A percentile compares a stretch with the other conserved stretches of the same genome.
These are phyloP conservation scores for Macrolepiota fuliginosa DNA, from an alignment of 768 basidiomycete species.

Conservation along the genomic window DNA sequence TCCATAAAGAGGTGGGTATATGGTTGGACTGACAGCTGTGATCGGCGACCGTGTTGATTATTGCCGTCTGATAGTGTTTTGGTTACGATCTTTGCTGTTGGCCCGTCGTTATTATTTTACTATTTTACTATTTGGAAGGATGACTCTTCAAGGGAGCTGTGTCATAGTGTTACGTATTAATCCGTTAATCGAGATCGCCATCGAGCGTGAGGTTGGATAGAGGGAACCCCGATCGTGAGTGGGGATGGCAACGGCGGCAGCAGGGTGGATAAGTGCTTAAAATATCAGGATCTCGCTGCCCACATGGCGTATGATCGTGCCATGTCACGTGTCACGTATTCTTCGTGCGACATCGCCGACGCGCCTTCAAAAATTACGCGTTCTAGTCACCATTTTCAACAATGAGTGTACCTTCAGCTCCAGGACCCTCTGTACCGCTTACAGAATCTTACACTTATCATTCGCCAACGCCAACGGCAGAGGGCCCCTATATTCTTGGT, in stretches of 20 bases:
- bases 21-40: not conserved
- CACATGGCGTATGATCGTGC: too few species aligned
- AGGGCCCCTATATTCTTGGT: constrained; percentile 88
- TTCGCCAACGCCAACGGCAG: constrained; percentile 63
- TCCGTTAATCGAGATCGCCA: not conserved
- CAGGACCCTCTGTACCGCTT: constrained; percentile 55
- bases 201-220: not conserved
- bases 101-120: too few species aligned
- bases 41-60: not conserved
- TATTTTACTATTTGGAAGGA: not conserved
- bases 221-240: not conserved
- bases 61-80: not conserved
- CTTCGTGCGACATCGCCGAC: too few species aligned
- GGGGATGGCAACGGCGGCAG: not conserved
- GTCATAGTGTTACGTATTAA: not conserved
- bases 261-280: not conserved
- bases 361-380: not conserved
- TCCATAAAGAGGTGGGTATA: not conserved
- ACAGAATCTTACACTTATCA: constrained; percentile 76
- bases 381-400: not conserved
- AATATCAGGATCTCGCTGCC: not conserved
- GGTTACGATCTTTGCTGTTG: too few species aligned
- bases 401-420: constrained; percentile 50
- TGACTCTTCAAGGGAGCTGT: not conserved
- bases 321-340: too few species aligned